Evolutionary conservation across 1,284 basidiomycete species (phyloP), one percentile per base, ranked within the genome.

Genomic region (Mrakiaceae sp.): DNA sequence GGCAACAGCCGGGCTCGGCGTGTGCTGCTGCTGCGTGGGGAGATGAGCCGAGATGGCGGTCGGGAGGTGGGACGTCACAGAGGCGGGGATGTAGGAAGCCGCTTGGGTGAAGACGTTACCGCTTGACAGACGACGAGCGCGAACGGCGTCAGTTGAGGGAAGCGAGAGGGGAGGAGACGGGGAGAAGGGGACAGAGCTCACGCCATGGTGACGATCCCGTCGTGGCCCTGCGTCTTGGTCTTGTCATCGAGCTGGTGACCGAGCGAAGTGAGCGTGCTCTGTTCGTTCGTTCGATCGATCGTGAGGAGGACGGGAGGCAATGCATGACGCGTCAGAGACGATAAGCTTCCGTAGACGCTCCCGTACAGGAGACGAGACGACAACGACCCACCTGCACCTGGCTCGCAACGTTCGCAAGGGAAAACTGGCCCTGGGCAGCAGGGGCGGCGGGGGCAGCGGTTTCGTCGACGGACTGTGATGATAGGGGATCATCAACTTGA

Each of bases 181-280:
- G n/a, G 16, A 43, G 44, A 58, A 50, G 44, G 39, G 11, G 44
- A 40, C 53, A 52, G 48, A 39, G 48, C 54, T 12, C 11, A 60
- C 57, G 58, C 16, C n/a, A 44, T 43, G n/a, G 61, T 66, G 51
- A 66, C 57, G 47, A 63, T 58, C 16, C 65, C 65, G 2, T 61
- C 48, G 62, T 66, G 65, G 16, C 50, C 53, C 4, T 56, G 16
- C 11, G 65, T 66, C 61, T 58, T 55, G 6, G 65, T 66, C 46
- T 44, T 40, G 39, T 58, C 63, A 39, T 64, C 58, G 50, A 64
- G 44, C 50, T 64, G 57, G 54, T 53, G 48, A 2, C 49, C 16
- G n/a, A 63, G 62, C 14, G 40, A 44, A 14, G n/a, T 14, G 47
- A 63, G 3, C 11, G 62, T 63, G 9, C 16, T 12, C 62, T 63